A percentile compares a stretch with the other conserved stretches of the same genome.
phyloP scores from a whole-genome alignment of 176 grass and related monocot genomes.

The Rhipidocladum racemiflorum region DNA sequence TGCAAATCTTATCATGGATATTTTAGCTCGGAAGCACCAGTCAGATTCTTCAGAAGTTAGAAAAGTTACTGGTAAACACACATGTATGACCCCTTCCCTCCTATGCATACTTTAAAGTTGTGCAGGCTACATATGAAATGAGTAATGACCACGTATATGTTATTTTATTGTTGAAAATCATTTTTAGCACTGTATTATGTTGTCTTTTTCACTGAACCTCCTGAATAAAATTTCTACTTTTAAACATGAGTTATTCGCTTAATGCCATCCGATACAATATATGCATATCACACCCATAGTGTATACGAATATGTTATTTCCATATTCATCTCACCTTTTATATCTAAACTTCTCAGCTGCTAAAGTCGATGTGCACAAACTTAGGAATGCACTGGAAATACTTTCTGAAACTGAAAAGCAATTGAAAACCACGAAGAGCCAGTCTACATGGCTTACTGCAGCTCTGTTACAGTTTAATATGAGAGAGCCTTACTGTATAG shows the following conservation, averaged over 20 bases:
- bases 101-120: neutral
- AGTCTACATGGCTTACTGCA: constrained; percentile 92
- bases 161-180: neutral
- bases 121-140: neutral
- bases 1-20: constrained; percentile 81
- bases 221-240: neutral
- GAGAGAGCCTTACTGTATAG: constrained; percentile 54
- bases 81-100: constrained; percentile 36
- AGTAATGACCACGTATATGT: neutral
- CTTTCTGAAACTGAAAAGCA: constrained; percentile 97
- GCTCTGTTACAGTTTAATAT: constrained; percentile 91
- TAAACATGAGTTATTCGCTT: neutral
- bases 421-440: constrained; percentile 75
- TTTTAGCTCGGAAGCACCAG: constrained; percentile 60
- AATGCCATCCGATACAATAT: neutral
- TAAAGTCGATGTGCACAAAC: constrained; percentile 56
- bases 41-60: constrained; percentile 44
- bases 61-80: constrained; percentile 33
- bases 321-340: constrained; percentile 20
- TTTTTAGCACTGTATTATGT: neutral
- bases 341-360: constrained; percentile 46
- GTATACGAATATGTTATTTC: neutral
- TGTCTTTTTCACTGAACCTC: neutral
- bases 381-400: constrained; percentile 86
- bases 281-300: neutral